Evolutionary conservation across 164 flowering plant genomes (phyloP), one percentile per base, ranked within the genome.

Genomic region (Echeveria elegans): DNA sequence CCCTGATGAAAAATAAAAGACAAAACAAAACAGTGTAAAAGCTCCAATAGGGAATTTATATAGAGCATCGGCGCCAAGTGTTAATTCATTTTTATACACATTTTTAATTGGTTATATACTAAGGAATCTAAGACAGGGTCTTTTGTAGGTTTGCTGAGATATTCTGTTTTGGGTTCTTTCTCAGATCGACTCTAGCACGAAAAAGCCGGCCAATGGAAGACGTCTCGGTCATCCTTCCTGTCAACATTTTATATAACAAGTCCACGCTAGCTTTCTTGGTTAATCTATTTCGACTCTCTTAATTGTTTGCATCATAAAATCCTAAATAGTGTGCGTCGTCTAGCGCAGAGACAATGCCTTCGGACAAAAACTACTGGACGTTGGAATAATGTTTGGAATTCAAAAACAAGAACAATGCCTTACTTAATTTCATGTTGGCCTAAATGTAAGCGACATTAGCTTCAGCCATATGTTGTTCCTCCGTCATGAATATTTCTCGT

Each of bases 151-250:
- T 21, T 48, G 24, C 9, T n/a, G 26, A 48, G 56, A 48, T 53
- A 53, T 53, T 53, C 60, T 53, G 60, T 53, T 53, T 53, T 53
- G 60, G 60, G 15, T 24, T 53, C 60, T 53, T 53, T 23, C 30
- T 24, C 16, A 5, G 2, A 15, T 53, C 4, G 60, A 53, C 60
- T 53, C 26, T 23, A 53, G 60, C 60, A 53, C 30, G 56, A 2
- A 24, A 2, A 23, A 24, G 60, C 60, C 9, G 29, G 60, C 60
- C 30, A 11, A 53, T 53, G 56, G 60, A 23, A 24, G 30, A 24
- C 7, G 60, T 53, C 60, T 53, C 30, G 10, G 26, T 53, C 60
- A 53, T 26, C 30, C 30, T 53, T 11, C 8, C 30, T 53, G 60
- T 53, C 60, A 43, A 43, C 47, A 43, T 43, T 43, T 4, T 11